Percentiles rank a stretch among this genome's conserved stretches.
Evolutionary conservation across 140 eudicot genomes (phyloP).

Genomic region (Anethum foeniculum): DNA sequence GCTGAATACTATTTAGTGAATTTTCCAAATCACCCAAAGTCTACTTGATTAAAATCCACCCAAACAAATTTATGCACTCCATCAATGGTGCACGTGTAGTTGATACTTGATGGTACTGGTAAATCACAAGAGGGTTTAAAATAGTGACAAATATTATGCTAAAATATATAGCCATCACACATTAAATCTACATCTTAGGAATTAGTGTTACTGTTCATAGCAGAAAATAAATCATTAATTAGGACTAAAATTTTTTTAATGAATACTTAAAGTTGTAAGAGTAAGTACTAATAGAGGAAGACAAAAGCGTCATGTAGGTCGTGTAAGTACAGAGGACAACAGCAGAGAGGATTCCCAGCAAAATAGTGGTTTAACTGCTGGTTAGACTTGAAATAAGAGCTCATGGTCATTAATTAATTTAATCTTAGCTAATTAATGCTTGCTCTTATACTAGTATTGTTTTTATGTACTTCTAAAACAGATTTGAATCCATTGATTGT

Average conservation of each 20-base stretch:
- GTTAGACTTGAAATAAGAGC: background rate
- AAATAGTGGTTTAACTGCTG: background rate
- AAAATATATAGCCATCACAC: background rate
- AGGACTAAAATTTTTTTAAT: background rate
- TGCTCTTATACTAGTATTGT: background rate
- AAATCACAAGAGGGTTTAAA: background rate
- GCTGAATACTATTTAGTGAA: background rate
- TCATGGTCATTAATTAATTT: background rate
- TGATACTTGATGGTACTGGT: background rate
- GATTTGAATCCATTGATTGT: conserved; percentile 1
- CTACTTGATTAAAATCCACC: background rate
- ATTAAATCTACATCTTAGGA: background rate
- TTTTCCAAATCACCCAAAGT: background rate
- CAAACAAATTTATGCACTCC: background rate
- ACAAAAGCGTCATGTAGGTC: background rate
- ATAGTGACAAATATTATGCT: background rate
- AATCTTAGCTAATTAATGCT: background rate
- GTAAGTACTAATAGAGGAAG: background rate
- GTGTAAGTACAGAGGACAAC: background rate
- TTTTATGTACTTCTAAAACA: background rate
- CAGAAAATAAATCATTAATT: background rate
- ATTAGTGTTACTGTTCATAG: background rate
- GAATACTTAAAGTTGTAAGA: background rate
- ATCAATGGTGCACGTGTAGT: background rate
- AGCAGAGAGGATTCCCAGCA: background rate